These are phyloP conservation scores for Aspergillus sp. DNA, from an alignment of 2,329 filamentous ascomycete species.

Conservation along the genomic window DNA sequence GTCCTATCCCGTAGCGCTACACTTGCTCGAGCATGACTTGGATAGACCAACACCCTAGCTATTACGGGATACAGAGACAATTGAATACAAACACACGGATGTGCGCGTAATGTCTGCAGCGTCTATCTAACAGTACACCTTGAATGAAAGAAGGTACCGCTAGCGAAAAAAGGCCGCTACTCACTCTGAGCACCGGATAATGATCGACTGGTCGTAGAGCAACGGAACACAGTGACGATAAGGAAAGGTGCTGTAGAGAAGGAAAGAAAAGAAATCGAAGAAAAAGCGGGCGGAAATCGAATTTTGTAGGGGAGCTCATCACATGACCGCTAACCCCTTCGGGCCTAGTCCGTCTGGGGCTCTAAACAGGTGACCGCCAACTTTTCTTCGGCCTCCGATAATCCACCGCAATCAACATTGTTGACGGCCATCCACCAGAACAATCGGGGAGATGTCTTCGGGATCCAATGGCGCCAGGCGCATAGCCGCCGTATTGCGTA, in stretches of 20 bases:
- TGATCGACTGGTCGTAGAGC: conserved; percentile 79
- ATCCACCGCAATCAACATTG: conserved; percentile 13
- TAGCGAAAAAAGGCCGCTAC: conserved; percentile 89
- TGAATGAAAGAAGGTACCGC: conserved; percentile 76
- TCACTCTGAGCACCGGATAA: conserved; percentile 84
- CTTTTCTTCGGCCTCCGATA: conserved; percentile 31
- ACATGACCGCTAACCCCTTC: conserved; percentile 22
- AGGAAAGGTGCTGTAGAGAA: conserved; percentile 72
- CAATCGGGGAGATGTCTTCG: conserved; percentile 34
- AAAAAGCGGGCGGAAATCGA: conserved; percentile 25
- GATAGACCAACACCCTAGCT: too few species aligned
- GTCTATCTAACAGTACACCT: conserved; percentile 97
- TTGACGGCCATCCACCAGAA: conserved; percentile 17
- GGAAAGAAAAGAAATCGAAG: conserved; percentile 38
- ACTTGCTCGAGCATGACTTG: background rate
- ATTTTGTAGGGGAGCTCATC: conserved; percentile 15
- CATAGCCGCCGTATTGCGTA: conserved; percentile 40
- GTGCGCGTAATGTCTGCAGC: conserved; percentile 67
- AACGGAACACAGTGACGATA: conserved; percentile 82
- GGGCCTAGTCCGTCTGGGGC: conserved; percentile 24
- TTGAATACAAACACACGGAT: background rate
- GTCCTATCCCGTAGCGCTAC: conserved; percentile 14
- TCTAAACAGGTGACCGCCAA: conserved; percentile 35
- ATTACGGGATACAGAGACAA: too few species aligned
- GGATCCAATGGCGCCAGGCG: conserved; percentile 43